Evolutionary conservation across 208 protist genomes (phyloP), one percentile per base, ranked within the genome.

Genomic region (Porcisia deanei): DNA sequence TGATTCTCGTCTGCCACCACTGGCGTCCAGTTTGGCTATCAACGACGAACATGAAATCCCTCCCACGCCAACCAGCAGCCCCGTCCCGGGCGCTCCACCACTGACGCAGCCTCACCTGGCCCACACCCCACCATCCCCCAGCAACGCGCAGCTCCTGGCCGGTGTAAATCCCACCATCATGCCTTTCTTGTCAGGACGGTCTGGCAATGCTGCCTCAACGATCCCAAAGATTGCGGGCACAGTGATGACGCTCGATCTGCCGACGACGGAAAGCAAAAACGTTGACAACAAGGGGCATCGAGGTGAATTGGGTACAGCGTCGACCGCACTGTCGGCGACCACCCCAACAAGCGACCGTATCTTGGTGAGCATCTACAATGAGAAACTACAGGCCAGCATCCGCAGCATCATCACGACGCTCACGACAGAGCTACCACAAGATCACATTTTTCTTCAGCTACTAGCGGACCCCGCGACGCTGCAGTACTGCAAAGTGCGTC

Each of bases 401-500:
- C 75, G 82, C 49, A 84, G 80, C 70, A 88, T 96, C 69, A 75
- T 93, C 34, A 77, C 79, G 59, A 83, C 90, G 0, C 82, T 95
- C 45, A 67, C 75, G n/a, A 64, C 71, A 5, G 89, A 93, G 61
- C 73, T 94, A 3, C 92, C 92, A 12, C 75, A 75, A 20, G 92
- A 96, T 63, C 88, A 95, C 74, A 84, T 96, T 14, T 91, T 95
- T 54, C 70, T 83, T 58, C 92, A 96, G 85, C 88, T 96, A 47
- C 25, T 94, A 57, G 77, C 79, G 8, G 92, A 96, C 77, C 70
- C 82, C 0, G 79, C 82, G 22, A 96, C 92, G 25, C 67, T 81
- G 81, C 85, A 89, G 76, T 96, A 92, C 83, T 86, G 82, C 77
- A 83, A 85, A 54, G 85, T 94, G 66, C 88, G 92, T 9, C 75